Evolutionary conservation across 805 yeast genomes (phyloP), one percentile per base, ranked within the genome.

Genomic region (Yamadazyma laniorum): DNA sequence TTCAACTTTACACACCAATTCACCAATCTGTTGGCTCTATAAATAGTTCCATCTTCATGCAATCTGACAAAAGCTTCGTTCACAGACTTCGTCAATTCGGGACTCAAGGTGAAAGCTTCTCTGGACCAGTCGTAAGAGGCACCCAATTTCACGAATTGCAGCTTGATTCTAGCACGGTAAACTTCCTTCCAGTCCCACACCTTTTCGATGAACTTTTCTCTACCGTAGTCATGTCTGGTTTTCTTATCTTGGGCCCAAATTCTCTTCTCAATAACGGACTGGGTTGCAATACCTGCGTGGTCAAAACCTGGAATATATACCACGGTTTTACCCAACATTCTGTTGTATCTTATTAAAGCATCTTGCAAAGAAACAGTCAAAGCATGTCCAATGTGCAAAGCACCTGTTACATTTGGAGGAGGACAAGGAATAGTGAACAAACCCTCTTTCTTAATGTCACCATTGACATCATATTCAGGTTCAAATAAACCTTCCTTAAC

Each of bases 101-200:
- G 95, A 60, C 82, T 84, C 58, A 93, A 71, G 29, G 99, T 90
- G 72, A 93, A 93, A 8, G 88, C 95, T 69, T 93, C 99, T 59
- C 91, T 82, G 25, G 75, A 60, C 98, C 98, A 93, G 61, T 90
- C 98, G 56, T 89, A 93, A 14, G 99, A 93, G 18, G 97, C 96
- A 63, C 99, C 99, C 59, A 93, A 75, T 46, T 79, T 79, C 63
- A 79, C 71, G 58, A 91, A 79, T 70, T 93, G 99, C 49, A 73
- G 60, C 70, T 85, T 86, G 63, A 93, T 93, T 55, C 85, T 83
- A 40, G 63, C 63, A 53, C 93, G 97, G 69, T 93, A 93, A 44
- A 84, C 89, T 47, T 89, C 95, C 63, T 93, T 93, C 99, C 99
- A 93, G 52, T 88, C 95, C 98, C 98, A 93, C 21, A 93, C 96